These are phyloP conservation scores for Talaromyces piceae DNA, from an alignment of 2,329 filamentous ascomycete genomes.

Conservation along the genomic window DNA sequence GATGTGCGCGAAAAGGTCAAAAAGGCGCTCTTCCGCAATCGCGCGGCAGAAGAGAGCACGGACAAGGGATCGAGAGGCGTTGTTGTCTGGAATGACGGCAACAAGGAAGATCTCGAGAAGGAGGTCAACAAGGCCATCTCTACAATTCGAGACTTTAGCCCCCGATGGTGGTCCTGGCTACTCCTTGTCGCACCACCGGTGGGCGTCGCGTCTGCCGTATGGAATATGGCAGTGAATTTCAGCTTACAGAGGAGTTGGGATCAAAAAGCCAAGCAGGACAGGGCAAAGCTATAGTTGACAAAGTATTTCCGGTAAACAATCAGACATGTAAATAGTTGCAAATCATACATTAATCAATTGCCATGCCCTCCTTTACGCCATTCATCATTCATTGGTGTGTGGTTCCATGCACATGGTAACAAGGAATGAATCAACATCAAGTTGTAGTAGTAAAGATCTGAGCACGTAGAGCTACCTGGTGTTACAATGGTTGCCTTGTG, in stretches of 20 bases:
- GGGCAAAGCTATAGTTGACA: conserved; percentile 19
- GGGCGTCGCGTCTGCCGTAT: conserved; percentile 59
- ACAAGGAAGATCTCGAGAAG: conserved; percentile 58
- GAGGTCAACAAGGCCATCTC: conserved; percentile 61
- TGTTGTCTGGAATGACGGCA: conserved; percentile 86
- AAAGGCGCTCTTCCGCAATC: conserved; percentile 56
- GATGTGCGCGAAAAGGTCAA: conserved; percentile 78
- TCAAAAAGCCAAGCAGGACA: conserved; percentile 49
- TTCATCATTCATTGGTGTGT: too few relatives aligned
- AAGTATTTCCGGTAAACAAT: neutral
- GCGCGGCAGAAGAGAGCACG: conserved; percentile 2
- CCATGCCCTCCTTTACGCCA: too few relatives aligned
- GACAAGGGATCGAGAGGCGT: conserved; percentile 55
- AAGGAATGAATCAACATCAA: too few relatives aligned
- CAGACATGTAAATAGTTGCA: neutral
- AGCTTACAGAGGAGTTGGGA: conserved; percentile 66
- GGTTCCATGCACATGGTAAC: too few relatives aligned
- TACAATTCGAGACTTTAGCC: conserved; percentile 56
- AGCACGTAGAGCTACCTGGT: too few relatives aligned
- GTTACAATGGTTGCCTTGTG: too few relatives aligned
- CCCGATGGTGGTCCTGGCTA: conserved; percentile 76
- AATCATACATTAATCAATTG: too few relatives aligned
- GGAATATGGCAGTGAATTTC: conserved; percentile 66
- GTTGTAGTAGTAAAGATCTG: too few relatives aligned
- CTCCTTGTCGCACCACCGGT: conserved; percentile 64